Conservation (phyloP, 768 basidiomycete species). For the Boletus sp. region DNA sequence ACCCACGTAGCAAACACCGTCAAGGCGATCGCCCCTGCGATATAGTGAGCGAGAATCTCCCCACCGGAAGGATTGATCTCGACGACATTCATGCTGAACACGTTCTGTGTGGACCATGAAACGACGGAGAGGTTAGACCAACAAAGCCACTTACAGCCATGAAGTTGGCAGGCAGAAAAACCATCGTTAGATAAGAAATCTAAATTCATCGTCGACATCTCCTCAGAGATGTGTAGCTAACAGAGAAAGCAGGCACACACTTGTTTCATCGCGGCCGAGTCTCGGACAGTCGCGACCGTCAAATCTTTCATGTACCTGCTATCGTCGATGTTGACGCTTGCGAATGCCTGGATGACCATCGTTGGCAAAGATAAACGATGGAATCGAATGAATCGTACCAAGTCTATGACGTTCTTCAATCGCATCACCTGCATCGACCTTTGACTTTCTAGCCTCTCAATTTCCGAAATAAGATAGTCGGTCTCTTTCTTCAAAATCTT, state of each 20-base stretch:
- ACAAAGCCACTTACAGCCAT: slow-evolving; percentile 23
- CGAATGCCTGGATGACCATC: slow-evolving; percentile 45
- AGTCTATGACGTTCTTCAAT: slow-evolving; percentile 33
- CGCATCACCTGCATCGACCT: slow-evolving; percentile 29
- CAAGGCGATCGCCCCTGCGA: slow-evolving; percentile 41
- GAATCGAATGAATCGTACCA: slow-evolving; percentile 18
- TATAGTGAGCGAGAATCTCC: slow-evolving; percentile 37
- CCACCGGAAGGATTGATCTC: slow-evolving; percentile 34
- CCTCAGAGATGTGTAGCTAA: not conserved
- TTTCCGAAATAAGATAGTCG: slow-evolving; percentile 45
- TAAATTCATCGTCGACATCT: not conserved
- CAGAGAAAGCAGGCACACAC: slow-evolving; percentile 29
- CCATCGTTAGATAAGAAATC: slow-evolving; percentile 53
- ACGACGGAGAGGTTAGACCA: not conserved
- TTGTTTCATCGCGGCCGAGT: slow-evolving; percentile 41
- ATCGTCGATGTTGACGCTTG: slow-evolving; percentile 55
- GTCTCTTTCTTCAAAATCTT: slow-evolving; percentile 46
- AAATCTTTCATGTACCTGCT: slow-evolving; percentile 49
- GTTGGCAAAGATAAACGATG: not conserved
- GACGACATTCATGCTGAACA: slow-evolving; percentile 56
- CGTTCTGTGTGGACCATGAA: slow-evolving; percentile 32
- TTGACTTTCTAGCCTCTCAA: slow-evolving; percentile 42
- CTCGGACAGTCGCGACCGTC: slow-evolving; percentile 42
- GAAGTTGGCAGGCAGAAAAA: slow-evolving; percentile 57
- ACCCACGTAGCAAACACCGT: slow-evolving; percentile 54